These are phyloP conservation scores for Canna indica DNA, from an alignment of 176 grass and related monocot genomes.

Conservation along the genomic window DNA sequence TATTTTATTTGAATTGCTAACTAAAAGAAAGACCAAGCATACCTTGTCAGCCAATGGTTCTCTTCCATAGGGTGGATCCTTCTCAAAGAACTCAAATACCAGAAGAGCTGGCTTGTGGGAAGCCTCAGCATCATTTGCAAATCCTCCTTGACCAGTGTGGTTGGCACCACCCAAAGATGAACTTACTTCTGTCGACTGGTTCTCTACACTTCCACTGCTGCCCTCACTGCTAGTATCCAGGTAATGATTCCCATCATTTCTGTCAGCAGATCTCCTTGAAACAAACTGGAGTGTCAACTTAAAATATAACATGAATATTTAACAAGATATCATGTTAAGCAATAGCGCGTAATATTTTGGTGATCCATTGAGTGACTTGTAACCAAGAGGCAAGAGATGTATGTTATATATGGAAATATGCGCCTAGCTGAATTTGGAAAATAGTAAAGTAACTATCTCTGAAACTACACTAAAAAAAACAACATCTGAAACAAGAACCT, in stretches of 20 bases:
- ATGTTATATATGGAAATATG: neutral
- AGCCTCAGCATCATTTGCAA: slow-evolving; percentile 29
- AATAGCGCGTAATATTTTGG: neutral
- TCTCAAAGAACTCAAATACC: slow-evolving; percentile 58
- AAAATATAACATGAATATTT: neutral
- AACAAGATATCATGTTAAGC: no score
- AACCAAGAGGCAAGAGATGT: no score
- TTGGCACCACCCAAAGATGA: slow-evolving; percentile 19
- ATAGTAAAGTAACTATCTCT: neutral
- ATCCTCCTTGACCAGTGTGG: slow-evolving; percentile 30
- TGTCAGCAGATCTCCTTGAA: slow-evolving; percentile 25
- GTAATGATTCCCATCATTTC: slow-evolving; percentile 34
- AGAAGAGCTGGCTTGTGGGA: slow-evolving; percentile 19
- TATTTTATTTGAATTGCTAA: slow-evolving; percentile 2
- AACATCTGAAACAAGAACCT: no score
- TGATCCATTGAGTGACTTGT: neutral
- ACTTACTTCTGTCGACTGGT: slow-evolving; percentile 4
- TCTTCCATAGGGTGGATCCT: slow-evolving; percentile 68
- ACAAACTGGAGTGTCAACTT: slow-evolving; percentile 1
- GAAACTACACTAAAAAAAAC: no score
- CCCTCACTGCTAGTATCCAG: slow-evolving; percentile 38
- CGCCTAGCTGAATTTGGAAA: neutral
- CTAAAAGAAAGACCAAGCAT: slow-evolving; percentile 1
- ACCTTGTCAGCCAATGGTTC: slow-evolving; percentile 78
- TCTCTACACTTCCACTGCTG: slow-evolving; percentile 46